phyloP scores from a whole-genome alignment of 2,329 filamentous ascomycete species.

The Monilinia fructigena region DNA sequence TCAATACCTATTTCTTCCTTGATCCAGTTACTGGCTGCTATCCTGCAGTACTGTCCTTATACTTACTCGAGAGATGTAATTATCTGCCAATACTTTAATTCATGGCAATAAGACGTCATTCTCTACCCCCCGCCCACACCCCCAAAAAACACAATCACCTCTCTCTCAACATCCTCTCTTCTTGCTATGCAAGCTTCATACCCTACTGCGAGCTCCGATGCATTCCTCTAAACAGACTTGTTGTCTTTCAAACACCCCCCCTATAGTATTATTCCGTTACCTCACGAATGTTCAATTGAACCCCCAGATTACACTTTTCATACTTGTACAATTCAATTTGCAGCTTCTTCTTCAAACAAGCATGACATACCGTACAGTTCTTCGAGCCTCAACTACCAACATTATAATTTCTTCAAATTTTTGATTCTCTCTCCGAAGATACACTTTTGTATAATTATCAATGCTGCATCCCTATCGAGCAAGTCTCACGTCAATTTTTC shows the following conservation, averaged over 20 bases:
- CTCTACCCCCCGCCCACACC: too few relatives aligned
- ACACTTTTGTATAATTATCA: too few relatives aligned
- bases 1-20: neutral
- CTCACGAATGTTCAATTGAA: neutral
- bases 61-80: neutral
- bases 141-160: neutral
- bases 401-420: too few relatives aligned
- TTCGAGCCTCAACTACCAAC: too few relatives aligned
- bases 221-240: neutral
- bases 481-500: neutral
- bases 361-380: too few relatives aligned
- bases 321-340: too few relatives aligned
- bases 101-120: neutral
- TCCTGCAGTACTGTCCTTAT: neutral
- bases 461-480: too few relatives aligned
- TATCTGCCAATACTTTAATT: neutral
- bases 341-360: neutral
- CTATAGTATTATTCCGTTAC: neutral
- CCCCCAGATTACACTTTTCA: too few relatives aligned
- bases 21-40: neutral
- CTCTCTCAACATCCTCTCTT: neutral
- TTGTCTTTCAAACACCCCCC: neutral
- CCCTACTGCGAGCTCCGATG: neutral
- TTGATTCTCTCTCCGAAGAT: too few relatives aligned
- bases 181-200: neutral